A percentile compares a stretch with the other conserved stretches of the same genome.
Conservation (phyloP, 2,329 filamentous ascomycete species). For the Penicillium sp. region DNA sequence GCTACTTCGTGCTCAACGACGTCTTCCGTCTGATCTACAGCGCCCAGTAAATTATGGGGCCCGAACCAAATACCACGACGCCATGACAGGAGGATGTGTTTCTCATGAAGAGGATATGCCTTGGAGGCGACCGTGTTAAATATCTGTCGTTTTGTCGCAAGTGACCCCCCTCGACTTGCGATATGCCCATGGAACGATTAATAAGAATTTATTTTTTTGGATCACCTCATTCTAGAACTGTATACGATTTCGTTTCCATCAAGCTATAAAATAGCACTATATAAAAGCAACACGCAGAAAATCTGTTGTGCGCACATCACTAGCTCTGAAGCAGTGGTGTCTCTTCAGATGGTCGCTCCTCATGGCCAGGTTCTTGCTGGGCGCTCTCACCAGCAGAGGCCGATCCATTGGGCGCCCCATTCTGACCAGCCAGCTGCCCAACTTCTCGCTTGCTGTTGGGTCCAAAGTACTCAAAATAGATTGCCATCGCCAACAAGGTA, state of each 20-base stretch:
- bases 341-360: slow-evolving; percentile 26
- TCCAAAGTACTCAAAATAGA: slow-evolving; percentile 54
- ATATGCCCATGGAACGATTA: not conserved
- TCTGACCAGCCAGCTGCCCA: slow-evolving; percentile 17
- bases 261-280: not conserved
- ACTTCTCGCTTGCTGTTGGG: slow-evolving; percentile 38
- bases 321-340: slow-evolving; percentile 29
- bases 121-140: slow-evolving; percentile 1
- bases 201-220: slow-evolving; percentile 3
- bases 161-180: not conserved
- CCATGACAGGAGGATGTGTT: slow-evolving; percentile 9
- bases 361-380: slow-evolving; percentile 11
- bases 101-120: slow-evolving; percentile 1
- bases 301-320: slow-evolving; percentile 7
- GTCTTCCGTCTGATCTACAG: slow-evolving; percentile 80
- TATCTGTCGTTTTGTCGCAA: slow-evolving; percentile 1
- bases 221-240: slow-evolving; percentile 3
- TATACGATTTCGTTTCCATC: slow-evolving; percentile 1
- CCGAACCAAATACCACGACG: slow-evolving; percentile 13
- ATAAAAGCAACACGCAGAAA: not conserved
- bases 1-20: slow-evolving; percentile 87
- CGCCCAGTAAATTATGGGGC: slow-evolving; percentile 9
- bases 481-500: slow-evolving; percentile 65
- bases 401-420: slow-evolving; percentile 9
- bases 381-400: slow-evolving; percentile 6